Conservation (phyloP, 2,329 filamentous ascomycete genomes). For the Biscogniauxia marginata region DNA sequence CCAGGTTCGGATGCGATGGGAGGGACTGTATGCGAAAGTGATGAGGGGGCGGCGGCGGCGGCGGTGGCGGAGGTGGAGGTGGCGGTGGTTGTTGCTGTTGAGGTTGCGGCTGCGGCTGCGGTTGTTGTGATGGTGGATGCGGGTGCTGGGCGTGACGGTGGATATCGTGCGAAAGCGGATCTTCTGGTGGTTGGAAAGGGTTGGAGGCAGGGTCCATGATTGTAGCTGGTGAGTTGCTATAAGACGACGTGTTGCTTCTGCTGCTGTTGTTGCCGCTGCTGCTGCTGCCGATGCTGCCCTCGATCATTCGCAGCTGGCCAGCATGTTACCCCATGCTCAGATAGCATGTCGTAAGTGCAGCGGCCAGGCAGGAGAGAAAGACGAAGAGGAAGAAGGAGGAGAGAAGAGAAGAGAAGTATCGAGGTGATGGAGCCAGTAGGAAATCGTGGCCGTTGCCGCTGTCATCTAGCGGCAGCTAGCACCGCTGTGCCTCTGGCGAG, state of each 20-base stretch:
- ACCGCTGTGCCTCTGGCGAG: constrained; percentile 7
- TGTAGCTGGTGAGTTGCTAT: constrained; percentile 1
- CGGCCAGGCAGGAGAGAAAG: constrained; percentile 2
- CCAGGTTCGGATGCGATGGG: constrained; percentile 35
- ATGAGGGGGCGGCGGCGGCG: constrained; percentile 8
- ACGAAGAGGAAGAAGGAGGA: background rate
- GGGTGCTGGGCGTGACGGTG: constrained; percentile 20
- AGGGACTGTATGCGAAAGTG: constrained; percentile 29
- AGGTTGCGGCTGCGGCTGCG: constrained; percentile 1
- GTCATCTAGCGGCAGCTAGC: constrained; percentile 11
- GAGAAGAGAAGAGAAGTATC: constrained; percentile 4
- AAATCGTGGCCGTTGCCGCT: constrained; percentile 12
- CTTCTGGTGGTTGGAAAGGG: constrained; percentile 21
- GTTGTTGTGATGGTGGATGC: constrained; percentile 1
- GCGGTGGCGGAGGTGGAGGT: constrained; percentile 8
- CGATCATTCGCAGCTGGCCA: constrained; percentile 30
- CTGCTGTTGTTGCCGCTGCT: constrained; percentile 13
- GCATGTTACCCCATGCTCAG: constrained; percentile 28
- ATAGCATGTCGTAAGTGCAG: constrained; percentile 20
- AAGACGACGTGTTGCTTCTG: constrained; percentile 6
- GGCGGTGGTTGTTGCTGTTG: background rate
- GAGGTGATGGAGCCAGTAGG: constrained; percentile 15
- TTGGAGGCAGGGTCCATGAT: constrained; percentile 29
- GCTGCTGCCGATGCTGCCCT: constrained; percentile 24
- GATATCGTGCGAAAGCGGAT: constrained; percentile 21